Conservation (phyloP, 2,329 filamentous ascomycete genomes). For the Aspergillus clavatus region DNA sequence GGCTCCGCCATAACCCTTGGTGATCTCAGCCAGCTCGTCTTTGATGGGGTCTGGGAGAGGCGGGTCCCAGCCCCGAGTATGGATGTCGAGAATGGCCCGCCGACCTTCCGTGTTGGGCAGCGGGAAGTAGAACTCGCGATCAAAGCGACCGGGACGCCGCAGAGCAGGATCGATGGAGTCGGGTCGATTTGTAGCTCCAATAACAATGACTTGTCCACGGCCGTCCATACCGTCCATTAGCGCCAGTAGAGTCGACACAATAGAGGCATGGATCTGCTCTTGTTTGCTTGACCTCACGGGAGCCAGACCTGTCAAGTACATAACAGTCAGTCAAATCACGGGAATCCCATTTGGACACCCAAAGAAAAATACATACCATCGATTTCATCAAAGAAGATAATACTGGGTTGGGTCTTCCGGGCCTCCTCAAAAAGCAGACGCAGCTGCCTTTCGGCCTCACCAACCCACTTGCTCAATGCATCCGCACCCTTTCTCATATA, state of each 20-base stretch:
- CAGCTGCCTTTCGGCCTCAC: conserved; percentile 93
- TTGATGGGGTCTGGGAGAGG: conserved; percentile 73
- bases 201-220: conserved; percentile 96
- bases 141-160: conserved; percentile 87
- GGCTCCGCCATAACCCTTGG: conserved; percentile 94
- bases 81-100: conserved; percentile 85
- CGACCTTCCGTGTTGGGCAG: conserved; percentile 76
- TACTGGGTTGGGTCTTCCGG: conserved; percentile 90
- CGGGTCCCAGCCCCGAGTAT: conserved; percentile 88
- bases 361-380: conserved; percentile 56
- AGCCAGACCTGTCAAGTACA: conserved; percentile 55
- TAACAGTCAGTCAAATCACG: conserved; percentile 10
- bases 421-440: conserved; percentile 93
- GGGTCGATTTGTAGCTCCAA: conserved; percentile 95
- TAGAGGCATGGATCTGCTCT: conserved; percentile 97
- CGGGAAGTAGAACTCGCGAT: conserved; percentile 97
- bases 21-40: conserved; percentile 72
- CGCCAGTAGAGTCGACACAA: conserved; percentile 88
- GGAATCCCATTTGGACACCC: neutral
- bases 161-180: conserved; percentile 97
- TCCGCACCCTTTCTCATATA: conserved; percentile 99
- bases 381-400: conserved; percentile 99
- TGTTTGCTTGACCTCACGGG: conserved; percentile 96
- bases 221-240: conserved; percentile 98
- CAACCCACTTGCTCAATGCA: conserved; percentile 97